Evolutionary conservation across 2,329 filamentous ascomycete genomes (phyloP).

Genomic region (Neonectria sp.): DNA sequence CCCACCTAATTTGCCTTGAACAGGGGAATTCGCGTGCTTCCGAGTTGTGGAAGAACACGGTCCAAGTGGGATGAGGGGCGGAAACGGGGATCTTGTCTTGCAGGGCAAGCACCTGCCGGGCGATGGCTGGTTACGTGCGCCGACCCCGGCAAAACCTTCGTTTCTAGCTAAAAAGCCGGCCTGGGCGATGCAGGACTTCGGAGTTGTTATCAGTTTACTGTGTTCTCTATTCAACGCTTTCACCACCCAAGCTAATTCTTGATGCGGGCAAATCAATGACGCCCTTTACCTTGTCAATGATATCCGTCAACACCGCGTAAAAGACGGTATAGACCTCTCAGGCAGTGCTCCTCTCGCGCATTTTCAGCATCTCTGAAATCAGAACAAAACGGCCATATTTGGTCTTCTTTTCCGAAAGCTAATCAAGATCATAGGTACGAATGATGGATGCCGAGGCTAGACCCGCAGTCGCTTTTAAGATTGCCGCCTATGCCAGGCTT

Average conservation of each 20-base stretch:
- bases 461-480: not conserved
- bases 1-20: slow-evolving; percentile 7
- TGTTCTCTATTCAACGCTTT: not conserved
- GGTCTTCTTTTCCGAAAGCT: too few relatives aligned
- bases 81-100: not conserved
- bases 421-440: not conserved
- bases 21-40: not conserved
- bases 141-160: not conserved
- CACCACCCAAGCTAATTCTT: not conserved
- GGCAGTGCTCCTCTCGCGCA: not conserved
- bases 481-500: not conserved
- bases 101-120: not conserved
- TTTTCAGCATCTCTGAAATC: not conserved
- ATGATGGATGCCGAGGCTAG: too few relatives aligned
- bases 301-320: not conserved
- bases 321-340: not conserved
- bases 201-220: not conserved
- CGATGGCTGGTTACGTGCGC: not conserved
- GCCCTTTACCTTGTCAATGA: not conserved
- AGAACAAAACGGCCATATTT: not conserved
- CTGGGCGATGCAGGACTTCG: not conserved
- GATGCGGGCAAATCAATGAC: not conserved
- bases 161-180: not conserved
- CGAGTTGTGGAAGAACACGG: slow-evolving; percentile 30
- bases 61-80: not conserved